Base-by-base conservation (phyloP, 306 rosid genomes). In the Adenanthera pavonina region DNA sequence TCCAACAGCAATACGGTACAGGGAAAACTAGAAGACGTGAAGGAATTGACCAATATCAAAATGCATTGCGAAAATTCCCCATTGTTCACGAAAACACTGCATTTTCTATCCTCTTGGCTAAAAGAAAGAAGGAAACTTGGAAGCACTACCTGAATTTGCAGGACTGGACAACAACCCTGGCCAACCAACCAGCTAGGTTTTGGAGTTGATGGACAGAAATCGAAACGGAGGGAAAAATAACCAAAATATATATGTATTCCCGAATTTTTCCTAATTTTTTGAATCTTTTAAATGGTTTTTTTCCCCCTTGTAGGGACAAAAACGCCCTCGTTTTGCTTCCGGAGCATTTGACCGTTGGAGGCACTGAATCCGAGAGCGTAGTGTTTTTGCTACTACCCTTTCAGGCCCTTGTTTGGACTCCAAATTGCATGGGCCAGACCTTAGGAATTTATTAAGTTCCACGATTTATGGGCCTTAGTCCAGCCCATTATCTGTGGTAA, bases 141-240 rank as follows among this genome's bases (percentile, higher is more conserved):
- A 64, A 69, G 59, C 15, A 11, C 0, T 78, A 69, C 86, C 78
- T 53, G 82, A 81, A 59, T 36, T 19, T 10, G 74, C 52, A 17
- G 74, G 19, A 38, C 15, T 13, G 19, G 62, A 16, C 7, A 9
- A 12, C 17, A 78, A 78, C 78, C 82, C 84, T 61, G 51, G 64
- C 40, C 30, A 25, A 25, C 30, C 54, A 13, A 81, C 61, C 64
- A 7, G 80, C 67, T 36, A 62, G 67, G 67, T 61, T 61, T 47
- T 6, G 72, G 69, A 67, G 41, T 16, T 20, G 20, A 38, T 48
- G 34, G 13, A 25, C 30, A 2, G 5, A 5, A 36, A 33, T 52
- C 10, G 72, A 59, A 46, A 5, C 7, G 77, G 86, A 83, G 88
- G 88, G 89, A 77, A 76, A 25, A 62, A 3, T 12, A 16, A 60